Base-by-base conservation (phyloP, 2,329 filamentous ascomycete species). In the Alternaria sp. region DNA sequence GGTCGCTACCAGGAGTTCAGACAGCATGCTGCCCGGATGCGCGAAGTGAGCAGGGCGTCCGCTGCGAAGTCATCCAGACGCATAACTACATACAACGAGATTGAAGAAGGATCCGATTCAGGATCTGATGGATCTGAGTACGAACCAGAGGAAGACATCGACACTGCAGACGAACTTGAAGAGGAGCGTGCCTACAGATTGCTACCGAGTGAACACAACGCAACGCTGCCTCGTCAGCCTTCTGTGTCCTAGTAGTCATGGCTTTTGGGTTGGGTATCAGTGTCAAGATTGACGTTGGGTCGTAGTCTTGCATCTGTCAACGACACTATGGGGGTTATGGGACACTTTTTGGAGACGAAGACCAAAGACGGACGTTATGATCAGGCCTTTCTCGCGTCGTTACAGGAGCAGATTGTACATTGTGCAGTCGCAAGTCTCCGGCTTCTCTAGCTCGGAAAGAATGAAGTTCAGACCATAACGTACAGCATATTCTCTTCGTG, bases 141-240 rank as follows among this genome's bases (percentile, higher is more conserved):
- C 4, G 34, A 50, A 14, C 33, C 34, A 21, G 48, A 50, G 10
- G 46, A 29, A 17, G 48, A 50, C 13, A 14, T n/a, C 5, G 33
- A 50, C 11, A 10, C 34, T 28, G 34, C 23, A 5, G 48, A 50
- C 21, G 48, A 50, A 29, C n/a, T n/a, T 14, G 48, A 50, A n/a
- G 48, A 50, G 34, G 17, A 9, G 24, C 24, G 26, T 14, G 1
- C 14, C 8, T 45, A 45, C 26, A 45, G 10, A 13, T 14, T 45
- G 5, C 26, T 45, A 10, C 26, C 41, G 8, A 24, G 41, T 9
- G 41, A 45, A 40, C 14, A 24, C 21, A 21, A 40, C 10, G 24
- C 21, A 9, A 40, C 11, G 17, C 10, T 24, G 11, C 11, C 21
- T 14, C 7, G 3, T 11, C 21, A 40, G 37, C 21, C 37, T 13